Evolutionary conservation across 176 grass and related monocot genomes (phyloP).

Genomic region (Avena insularis): DNA sequence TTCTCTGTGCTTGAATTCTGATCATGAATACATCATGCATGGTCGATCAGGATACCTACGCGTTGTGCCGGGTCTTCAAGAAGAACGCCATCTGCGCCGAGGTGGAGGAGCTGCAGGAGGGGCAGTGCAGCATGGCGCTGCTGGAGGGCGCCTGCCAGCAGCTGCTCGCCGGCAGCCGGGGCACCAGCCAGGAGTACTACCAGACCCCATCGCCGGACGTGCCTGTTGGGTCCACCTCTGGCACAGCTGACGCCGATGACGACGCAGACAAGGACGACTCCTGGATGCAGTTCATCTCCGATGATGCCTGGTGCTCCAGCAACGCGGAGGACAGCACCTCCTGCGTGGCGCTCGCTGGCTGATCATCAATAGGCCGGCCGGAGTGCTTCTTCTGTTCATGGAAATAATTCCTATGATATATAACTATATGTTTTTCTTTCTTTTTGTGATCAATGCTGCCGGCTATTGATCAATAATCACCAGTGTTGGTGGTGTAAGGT

Average conservation of each 20-base stretch:
- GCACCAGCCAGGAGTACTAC: conserved; percentile 53
- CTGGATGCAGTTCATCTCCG: conserved; percentile 94
- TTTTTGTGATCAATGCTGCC: conserved; percentile 43
- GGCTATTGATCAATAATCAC: conserved; percentile 48
- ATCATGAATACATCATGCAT: background rate
- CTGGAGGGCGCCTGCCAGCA: conserved; percentile 52
- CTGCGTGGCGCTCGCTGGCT: conserved; percentile 47
- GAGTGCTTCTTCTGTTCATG: conserved; percentile 39
- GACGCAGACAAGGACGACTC: conserved; percentile 72
- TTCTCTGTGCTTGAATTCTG: conserved; percentile 11
- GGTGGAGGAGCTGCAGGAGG: conserved; percentile 62
- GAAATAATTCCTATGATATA: conserved; percentile 21
- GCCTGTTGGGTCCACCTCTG: conserved; percentile 61
- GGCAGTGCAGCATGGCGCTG: conserved; percentile 70
- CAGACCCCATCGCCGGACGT: conserved; percentile 64
- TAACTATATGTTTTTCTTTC: conserved; percentile 36
- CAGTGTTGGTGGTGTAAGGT: conserved; percentile 37
- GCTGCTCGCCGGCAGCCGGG: conserved; percentile 13
- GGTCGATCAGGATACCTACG: conserved; percentile 64
- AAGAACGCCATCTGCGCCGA: conserved; percentile 71
- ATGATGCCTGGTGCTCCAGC: conserved; percentile 82
- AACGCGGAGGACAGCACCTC: conserved; percentile 61
- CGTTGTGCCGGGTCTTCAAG: conserved; percentile 86
- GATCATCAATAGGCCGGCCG: background rate
- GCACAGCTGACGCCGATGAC: conserved; percentile 43